These are phyloP conservation scores for Gynochthodes officinalis DNA, from an alignment of 257 asterid genomes.

Conservation along the genomic window DNA sequence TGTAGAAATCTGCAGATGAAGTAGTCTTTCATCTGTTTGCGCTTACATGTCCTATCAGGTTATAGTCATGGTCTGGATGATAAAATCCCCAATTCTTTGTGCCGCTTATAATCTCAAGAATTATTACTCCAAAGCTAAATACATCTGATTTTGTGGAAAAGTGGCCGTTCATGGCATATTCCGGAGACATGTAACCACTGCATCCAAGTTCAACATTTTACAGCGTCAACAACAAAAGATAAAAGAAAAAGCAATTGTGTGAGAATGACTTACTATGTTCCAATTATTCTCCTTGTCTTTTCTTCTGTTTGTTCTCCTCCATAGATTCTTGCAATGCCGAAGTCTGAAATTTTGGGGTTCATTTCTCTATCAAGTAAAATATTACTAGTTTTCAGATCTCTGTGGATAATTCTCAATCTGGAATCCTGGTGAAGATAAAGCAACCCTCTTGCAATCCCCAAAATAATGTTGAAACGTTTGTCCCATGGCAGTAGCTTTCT, in stretches of 20 bases:
- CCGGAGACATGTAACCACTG: conserved; percentile 45
- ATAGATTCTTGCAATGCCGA: conserved; percentile 34
- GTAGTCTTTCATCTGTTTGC: not conserved
- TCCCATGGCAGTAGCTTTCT: conserved; percentile 26
- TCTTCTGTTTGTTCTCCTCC: conserved; percentile 21
- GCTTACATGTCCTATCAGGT: conserved; percentile 32
- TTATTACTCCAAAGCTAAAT: conserved; percentile 35
- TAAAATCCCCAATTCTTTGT: conserved; percentile 25
- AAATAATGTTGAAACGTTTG: conserved; percentile 22
- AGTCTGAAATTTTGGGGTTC: conserved; percentile 35
- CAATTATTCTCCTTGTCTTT: conserved; percentile 29
- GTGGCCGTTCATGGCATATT: conserved; percentile 33
- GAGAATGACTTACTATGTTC: conserved; percentile 27
- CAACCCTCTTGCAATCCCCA: conserved; percentile 34
- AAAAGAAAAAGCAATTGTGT: not conserved
- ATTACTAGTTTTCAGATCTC: conserved; percentile 32
- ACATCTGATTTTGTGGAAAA: conserved; percentile 41
- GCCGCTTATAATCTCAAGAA: conserved; percentile 38
- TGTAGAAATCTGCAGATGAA: not conserved
- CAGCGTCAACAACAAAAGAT: not conserved
- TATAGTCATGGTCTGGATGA: conserved; percentile 20
- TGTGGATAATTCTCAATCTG: conserved; percentile 27
- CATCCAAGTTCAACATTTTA: conserved; percentile 7
- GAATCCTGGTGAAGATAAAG: conserved; percentile 36
- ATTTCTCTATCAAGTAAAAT: conserved; percentile 28